Base-by-base conservation (phyloP, 768 basidiomycete species). In the Suillus ampliporus region DNA sequence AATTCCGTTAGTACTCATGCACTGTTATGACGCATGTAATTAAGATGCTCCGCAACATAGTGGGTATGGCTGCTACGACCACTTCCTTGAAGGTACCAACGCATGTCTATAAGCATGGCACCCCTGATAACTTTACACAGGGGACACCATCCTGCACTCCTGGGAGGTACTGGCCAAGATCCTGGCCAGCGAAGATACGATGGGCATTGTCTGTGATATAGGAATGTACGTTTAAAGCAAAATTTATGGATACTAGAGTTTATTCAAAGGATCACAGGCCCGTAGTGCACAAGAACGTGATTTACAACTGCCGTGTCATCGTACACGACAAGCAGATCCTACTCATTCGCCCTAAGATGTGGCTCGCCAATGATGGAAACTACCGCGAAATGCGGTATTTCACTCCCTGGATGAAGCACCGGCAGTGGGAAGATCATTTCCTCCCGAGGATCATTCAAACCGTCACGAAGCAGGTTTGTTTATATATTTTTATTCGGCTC, bases 301-400 rank as follows among this genome's bases (percentile, higher is more conserved):
- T 91, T 66, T 99, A 98, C 80, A 99, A 99, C 72, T 97, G 95
- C 74, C 90, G 97, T 21, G 83, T 99, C 40, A 89, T 99, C 73
- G 86, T 96, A 47, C 85, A 94, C 71, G 83, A 95, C 77, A 83
- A 87, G 60, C 85, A 93, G 78, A 95, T 99, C 63, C 78, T 98
- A 1, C 87, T 98, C 65, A 99, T 99, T 66, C 88, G 97, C 26
- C 97, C 97, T 0, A 99, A 99, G 80, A 96, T 99, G 96, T 99
- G 97, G 97, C 82, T 99, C 50, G 97, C 97, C 1, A 99, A 99
- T 72, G 95, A 97, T 69, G 97, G 97, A 4, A 99, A 99, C 72
- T 99, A 99, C 75, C 91, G 97, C 31, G 88, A 90, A 73, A 79
- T 91, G 69, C 79, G 91, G 15, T 93, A 94, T 74, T 99, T 99